Evolutionary conservation across 75 land plant genomes (phyloP).

Genomic region (Chamaecyparis obtusa): DNA sequence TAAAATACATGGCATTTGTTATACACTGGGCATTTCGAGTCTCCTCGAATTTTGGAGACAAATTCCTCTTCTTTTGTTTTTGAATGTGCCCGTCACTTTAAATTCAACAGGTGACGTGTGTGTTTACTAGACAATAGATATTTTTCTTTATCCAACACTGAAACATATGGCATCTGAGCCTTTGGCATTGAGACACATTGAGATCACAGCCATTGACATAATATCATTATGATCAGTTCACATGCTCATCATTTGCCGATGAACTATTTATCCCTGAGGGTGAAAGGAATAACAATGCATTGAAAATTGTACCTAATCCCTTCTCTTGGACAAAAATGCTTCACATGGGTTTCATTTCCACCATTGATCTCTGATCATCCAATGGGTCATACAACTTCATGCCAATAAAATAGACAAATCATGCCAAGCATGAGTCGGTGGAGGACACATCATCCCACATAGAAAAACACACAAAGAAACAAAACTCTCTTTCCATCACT

Average conservation of each 20-base stretch:
- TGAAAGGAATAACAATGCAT: not conserved
- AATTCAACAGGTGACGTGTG: no score
- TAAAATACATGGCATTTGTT: no score
- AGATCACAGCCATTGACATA: no score
- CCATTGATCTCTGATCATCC: not conserved
- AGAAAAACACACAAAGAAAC: not conserved
- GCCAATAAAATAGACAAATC: not conserved
- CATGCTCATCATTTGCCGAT: not conserved
- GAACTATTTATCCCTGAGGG: not conserved
- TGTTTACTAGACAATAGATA: no score
- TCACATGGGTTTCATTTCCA: not conserved
- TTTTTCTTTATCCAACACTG: no score
- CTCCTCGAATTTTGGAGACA: no score
- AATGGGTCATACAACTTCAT: not conserved
- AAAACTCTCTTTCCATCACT: not conserved
- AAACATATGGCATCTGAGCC: no score
- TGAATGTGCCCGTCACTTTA: no score
- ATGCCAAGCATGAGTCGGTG: not conserved
- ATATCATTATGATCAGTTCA: no score
- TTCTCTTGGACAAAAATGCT: not conserved
- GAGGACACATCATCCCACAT: not conserved
- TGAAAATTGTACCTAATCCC: not conserved
- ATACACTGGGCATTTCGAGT: no score
- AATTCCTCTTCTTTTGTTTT: no score
- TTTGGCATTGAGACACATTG: no score